Evolutionary conservation across 805 yeast genomes (phyloP).

Genomic region (Komagataella ulmi): DNA sequence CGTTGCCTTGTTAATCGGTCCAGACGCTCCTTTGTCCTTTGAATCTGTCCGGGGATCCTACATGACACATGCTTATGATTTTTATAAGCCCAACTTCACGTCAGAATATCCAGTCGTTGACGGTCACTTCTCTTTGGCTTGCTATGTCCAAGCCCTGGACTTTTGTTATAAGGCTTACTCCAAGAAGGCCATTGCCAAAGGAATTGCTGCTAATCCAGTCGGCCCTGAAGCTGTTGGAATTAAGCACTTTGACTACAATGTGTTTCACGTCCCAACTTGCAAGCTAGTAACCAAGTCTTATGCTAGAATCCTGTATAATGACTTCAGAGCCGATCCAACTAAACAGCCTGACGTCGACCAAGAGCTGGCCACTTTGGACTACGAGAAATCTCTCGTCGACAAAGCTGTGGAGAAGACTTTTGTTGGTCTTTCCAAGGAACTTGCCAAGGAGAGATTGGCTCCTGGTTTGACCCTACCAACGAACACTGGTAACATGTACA

Average conservation of each 20-base stretch:
- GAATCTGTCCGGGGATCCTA: constrained; percentile 82
- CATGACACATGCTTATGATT: constrained; percentile 96
- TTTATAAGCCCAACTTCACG: constrained; percentile 95
- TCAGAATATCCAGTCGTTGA: constrained; percentile 95
- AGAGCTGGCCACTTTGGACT: constrained; percentile 39
- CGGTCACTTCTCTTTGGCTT: constrained; percentile 88
- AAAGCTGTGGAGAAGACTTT: constrained; percentile 76
- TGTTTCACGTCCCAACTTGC: constrained; percentile 97
- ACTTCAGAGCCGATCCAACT: constrained; percentile 60
- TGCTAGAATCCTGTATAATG: constrained; percentile 86
- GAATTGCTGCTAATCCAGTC: constrained; percentile 27
- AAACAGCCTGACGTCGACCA: constrained; percentile 44
- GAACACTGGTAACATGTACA: constrained; percentile 96
- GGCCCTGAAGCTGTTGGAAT: constrained; percentile 51
- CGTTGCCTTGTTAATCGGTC: constrained; percentile 89
- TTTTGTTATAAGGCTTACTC: constrained; percentile 74
- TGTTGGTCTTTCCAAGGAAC: constrained; percentile 61
- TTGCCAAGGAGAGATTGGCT: constrained; percentile 51
- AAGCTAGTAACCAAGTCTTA: constrained; percentile 86
- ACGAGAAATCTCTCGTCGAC: constrained; percentile 71
- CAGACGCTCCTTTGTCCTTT: constrained; percentile 93
- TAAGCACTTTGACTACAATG: constrained; percentile 76
- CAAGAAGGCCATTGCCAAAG: constrained; percentile 49
- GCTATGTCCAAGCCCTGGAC: constrained; percentile 92
- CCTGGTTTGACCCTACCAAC: constrained; percentile 85